Evolutionary conservation across 2,329 filamentous ascomycete species (phyloP), one percentile per base, ranked within the genome.

Genomic region (Aureobasidium mangrovei): DNA sequence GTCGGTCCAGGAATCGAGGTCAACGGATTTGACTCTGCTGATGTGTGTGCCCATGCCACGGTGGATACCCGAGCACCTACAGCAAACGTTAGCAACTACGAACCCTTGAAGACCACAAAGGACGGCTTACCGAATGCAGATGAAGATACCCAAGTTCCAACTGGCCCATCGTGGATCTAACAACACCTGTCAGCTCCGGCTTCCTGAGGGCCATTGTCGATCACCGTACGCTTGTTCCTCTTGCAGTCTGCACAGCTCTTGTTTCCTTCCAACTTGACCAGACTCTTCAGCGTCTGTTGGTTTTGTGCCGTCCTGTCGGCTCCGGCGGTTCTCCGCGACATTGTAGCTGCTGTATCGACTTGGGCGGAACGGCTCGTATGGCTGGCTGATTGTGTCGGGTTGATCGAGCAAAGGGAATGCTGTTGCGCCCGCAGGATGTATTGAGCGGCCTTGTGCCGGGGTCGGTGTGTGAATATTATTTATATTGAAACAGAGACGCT

Each of bases 211-310:
- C 24, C 38, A 24, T n/a, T 12, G 31, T 26, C 7, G 10, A 43
- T 32, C 31, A 32, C 75, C 85, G 62, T 72, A 94, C 91, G 93
- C 72, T 97, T 98, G 77, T 97, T 98, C 70, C 86, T 84, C 78
- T 98, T 98, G 82, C 93, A 98, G 72, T 98, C 93, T 58, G 91
- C 89, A 77, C 93, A 98, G 68, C 87, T 83, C 77, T 98, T 98
- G 77, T 98, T 98, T 59, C 83, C 76, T 67, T 97, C 91, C 62
- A 98, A 76, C 75, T 97, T 98, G 69, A 97, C 78, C 63, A 98
- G 81, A 68, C 82, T 90, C 78, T 97, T 97, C 72, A 98, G 88
- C 42, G 90, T 94, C 69, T 85, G 83, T 70, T 88, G 85, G 74
- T 98, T 98, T 74, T 94, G 87, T 65, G 91, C 91, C 65, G 90